A percentile compares a stretch with the other conserved stretches of the same genome.
Evolutionary conservation across 768 basidiomycete species (phyloP).

Genomic region (Trametes coccinea): DNA sequence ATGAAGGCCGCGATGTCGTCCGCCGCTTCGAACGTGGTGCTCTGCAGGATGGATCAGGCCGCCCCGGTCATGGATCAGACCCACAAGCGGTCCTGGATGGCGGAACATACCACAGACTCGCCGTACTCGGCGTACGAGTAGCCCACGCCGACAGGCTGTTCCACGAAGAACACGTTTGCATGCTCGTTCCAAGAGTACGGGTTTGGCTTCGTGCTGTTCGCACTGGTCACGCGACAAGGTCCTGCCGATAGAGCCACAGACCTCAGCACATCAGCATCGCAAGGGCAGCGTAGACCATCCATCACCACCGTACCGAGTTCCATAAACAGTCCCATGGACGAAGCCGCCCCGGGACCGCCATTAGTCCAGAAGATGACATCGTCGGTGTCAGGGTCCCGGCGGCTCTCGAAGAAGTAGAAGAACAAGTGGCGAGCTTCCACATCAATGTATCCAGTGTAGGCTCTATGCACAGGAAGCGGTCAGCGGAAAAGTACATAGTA

Average conservation of each 20-base stretch:
- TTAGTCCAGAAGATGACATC: conserved; percentile 38
- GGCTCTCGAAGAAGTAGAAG: conserved; percentile 52
- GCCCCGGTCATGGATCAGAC: too few relatives aligned
- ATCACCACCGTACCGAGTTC: conserved; percentile 39
- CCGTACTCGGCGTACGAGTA: conserved; percentile 57
- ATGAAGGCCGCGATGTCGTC: conserved; percentile 72
- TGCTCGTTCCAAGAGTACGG: conserved; percentile 69
- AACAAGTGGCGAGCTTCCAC: conserved; percentile 52
- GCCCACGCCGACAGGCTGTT: conserved; percentile 40
- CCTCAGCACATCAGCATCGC: too few relatives aligned
- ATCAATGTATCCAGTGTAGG: conserved; percentile 75
- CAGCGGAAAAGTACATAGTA: neutral
- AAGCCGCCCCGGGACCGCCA: conserved; percentile 34
- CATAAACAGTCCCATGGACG: conserved; percentile 41
- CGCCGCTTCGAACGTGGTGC: conserved; percentile 66
- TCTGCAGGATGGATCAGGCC: conserved; percentile 33
- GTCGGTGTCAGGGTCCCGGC: conserved; percentile 35
- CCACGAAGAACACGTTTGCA: conserved; percentile 56
- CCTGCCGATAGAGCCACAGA: conserved; percentile 41
- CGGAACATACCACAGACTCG: conserved; percentile 50
- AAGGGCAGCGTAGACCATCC: too few relatives aligned
- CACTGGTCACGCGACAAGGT: conserved; percentile 63
- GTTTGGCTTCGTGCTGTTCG: conserved; percentile 52
- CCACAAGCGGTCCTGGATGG: too few relatives aligned
- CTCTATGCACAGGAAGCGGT: conserved; percentile 34